Percentiles rank a stretch among this genome's conserved stretches.
Conservation (phyloP, 2,329 filamentous ascomycete species). For the Microcyclospora pomicola region DNA sequence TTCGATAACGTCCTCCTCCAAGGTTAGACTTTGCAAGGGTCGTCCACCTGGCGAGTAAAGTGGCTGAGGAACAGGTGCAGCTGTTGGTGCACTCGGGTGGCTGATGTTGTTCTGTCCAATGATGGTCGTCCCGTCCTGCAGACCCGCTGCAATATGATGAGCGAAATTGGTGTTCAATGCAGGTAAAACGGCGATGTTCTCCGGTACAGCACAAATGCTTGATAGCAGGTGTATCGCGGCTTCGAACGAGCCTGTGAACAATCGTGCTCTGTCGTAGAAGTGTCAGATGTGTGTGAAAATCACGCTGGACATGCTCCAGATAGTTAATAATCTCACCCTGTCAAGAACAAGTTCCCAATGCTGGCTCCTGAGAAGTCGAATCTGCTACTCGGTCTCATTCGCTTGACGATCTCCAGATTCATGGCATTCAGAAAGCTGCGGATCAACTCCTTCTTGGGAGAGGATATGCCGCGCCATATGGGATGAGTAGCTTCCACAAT, state of each 20-base stretch:
- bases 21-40: slow-evolving; percentile 25
- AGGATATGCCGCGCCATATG: slow-evolving; percentile 50
- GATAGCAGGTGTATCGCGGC: slow-evolving; percentile 81
- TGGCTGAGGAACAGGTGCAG: slow-evolving; percentile 14
- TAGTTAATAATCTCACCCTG: slow-evolving; percentile 23
- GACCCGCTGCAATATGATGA: slow-evolving; percentile 78
- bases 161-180: slow-evolving; percentile 92
- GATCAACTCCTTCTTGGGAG: slow-evolving; percentile 38
- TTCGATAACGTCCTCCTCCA: slow-evolving; percentile 53
- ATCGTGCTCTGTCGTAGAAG: slow-evolving; percentile 48
- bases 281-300: slow-evolving; percentile 31
- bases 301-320: too few relatives aligned
- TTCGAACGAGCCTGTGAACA: slow-evolving; percentile 89
- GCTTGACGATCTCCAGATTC: slow-evolving; percentile 37
- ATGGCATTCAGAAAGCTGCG: slow-evolving; percentile 37
- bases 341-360: slow-evolving; percentile 39
- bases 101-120: slow-evolving; percentile 88
- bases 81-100: slow-evolving; percentile 59
- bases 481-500: slow-evolving; percentile 71
- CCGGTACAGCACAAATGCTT: slow-evolving; percentile 72
- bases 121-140: slow-evolving; percentile 63
- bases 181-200: slow-evolving; percentile 64
- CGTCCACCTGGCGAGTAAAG: slow-evolving; percentile 13
- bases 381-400: slow-evolving; percentile 30
- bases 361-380: slow-evolving; percentile 38